These are phyloP conservation scores for Rhododendron molle DNA, from an alignment of 148 eudicot genomes.

Conservation along the genomic window DNA sequence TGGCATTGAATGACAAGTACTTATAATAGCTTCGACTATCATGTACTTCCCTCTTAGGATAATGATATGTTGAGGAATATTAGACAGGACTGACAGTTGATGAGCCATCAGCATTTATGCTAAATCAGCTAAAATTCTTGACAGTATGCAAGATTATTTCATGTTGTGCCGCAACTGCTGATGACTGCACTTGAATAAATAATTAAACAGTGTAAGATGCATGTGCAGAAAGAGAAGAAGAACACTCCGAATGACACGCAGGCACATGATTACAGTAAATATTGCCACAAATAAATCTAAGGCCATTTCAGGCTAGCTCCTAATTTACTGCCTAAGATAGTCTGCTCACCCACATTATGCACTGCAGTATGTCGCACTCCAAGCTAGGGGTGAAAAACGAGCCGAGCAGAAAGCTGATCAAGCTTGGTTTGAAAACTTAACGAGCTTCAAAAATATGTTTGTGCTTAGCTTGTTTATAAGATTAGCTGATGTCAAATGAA, in stretches of 20 bases:
- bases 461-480: too few species aligned
- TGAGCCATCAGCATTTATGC: neutral
- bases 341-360: neutral
- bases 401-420: too few species aligned
- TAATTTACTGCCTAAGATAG: too few species aligned
- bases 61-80: neutral
- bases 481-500: too few species aligned
- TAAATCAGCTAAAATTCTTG: neutral
- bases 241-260: neutral
- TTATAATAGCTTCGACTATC: neutral
- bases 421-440: too few species aligned
- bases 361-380: neutral
- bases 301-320: too few species aligned
- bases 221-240: neutral
- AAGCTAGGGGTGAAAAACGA: neutral
- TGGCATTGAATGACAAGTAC: neutral
- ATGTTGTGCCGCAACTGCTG: neutral
- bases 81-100: neutral
- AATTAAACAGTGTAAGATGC: neutral
- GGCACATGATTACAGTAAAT: neutral
- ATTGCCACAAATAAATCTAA: too few species aligned
- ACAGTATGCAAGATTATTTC: neutral
- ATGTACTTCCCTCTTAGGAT: neutral
- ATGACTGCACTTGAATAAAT: neutral
- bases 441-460: too few species aligned